Base-by-base conservation (phyloP, 2,329 filamentous ascomycete species). In the Colletotrichum eleusines region DNA sequence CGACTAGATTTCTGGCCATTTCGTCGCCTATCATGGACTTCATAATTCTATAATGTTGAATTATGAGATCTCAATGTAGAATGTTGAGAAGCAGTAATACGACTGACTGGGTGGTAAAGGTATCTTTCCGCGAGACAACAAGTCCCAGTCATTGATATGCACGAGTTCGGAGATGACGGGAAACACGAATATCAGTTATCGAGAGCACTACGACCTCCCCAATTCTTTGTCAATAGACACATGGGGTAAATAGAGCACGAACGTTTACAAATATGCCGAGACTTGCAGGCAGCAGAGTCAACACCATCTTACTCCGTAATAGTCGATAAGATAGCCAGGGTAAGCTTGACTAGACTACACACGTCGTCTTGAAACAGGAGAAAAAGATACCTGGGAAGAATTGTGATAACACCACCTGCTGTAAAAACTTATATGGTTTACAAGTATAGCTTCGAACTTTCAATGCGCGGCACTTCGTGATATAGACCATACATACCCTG, bases 61-160 rank as follows among this genome's bases (percentile, higher is more conserved):
- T 6, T n/a, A 44, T n/a, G 3, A 44, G 18, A 44, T 11, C 8
- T 1, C 8, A 9, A 0, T 44, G 3, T 4, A 5, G 42, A 44
- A 44, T 9, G 42, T 9, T 6, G 42, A 44, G 2, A n/a, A 44
- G 20, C 8, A 20, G 42, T 11, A 1, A 11, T 8, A 4, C 8
- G 2, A 4, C 6, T n/a, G 20, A n/a, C n/a, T n/a, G n/a, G n/a
- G 20, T 8, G 2, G 42, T 0, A 44, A n/a, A n/a, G 6, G 20
- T 1, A 44, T 44, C 20, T 9, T 8, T 44, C 2, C 1, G 3
- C 40, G 6, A 11, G 6, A 9, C 18, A 44, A n/a, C 3, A n/a
- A 44, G 7, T n/a, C 11, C 7, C 3, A 44, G 18, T 44, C 1
- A 44, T 44, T 44, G 42, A 11, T 20, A 42, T 42, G 40, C 40